These are phyloP conservation scores for Solanum raphanifolium DNA, from an alignment of 257 asterid species.

Conservation along the genomic window DNA sequence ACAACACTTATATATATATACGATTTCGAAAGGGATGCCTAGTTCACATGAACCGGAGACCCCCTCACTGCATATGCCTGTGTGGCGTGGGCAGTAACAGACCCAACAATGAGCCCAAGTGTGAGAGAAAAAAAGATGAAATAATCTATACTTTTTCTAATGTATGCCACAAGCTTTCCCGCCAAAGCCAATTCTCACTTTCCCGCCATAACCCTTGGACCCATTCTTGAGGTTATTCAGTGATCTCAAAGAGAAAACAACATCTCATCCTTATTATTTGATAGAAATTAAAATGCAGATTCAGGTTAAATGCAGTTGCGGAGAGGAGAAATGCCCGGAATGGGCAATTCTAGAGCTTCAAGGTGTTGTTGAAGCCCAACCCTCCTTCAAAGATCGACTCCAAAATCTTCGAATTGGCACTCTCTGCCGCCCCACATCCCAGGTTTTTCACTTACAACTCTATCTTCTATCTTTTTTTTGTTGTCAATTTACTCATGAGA, in stretches of 20 bases:
- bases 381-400: constrained; percentile 41
- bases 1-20: too few species aligned
- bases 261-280: background rate
- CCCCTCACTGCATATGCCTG: background rate
- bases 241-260: background rate
- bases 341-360: constrained; percentile 93
- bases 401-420: constrained; percentile 72
- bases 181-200: background rate
- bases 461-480: background rate
- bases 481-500: background rate
- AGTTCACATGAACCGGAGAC: too few species aligned
- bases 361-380: constrained; percentile 77
- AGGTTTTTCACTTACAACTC: constrained; percentile 19
- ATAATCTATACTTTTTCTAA: background rate
- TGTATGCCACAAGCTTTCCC: background rate
- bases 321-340: constrained; percentile 68
- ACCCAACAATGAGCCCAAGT: background rate
- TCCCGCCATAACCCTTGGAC: background rate
- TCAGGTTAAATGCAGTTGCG: constrained; percentile 80
- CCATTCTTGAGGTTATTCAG: background rate
- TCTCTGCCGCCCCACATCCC: constrained; percentile 85
- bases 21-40: too few species aligned
- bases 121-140: background rate
- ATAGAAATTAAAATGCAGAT: constrained; percentile 40
- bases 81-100: background rate